Evolutionary conservation across 768 basidiomycete genomes (phyloP), one percentile per base, ranked within the genome.

Genomic region (Paxillus involutus): DNA sequence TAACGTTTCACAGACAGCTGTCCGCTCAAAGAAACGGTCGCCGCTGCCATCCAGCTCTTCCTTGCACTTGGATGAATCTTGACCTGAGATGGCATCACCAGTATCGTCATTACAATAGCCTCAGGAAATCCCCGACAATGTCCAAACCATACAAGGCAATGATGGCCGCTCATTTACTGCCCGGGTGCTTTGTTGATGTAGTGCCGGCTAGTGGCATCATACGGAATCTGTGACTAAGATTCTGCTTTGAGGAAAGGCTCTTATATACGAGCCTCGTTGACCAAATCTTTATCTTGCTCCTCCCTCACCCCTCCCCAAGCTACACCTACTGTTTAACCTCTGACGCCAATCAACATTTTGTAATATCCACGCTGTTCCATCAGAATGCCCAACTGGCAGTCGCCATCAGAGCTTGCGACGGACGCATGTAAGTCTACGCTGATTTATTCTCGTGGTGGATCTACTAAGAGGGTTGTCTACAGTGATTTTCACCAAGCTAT

Each of bases 321-420:
- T 21, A 21, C 21, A 21, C 21, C 21, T 21, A 21, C 21, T 3
- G 21, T 21, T 21, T 21, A 3, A 21, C 21, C 39, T 37, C 6
- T n/a, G 11, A 40, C 17, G 26, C 35, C 36, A 16, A 13, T 8
- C 13, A 21, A 40, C 45, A 21, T 30, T 11, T 21, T 46, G 41
- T 29, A 29, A 51, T 13, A 37, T 30, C 16, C 4, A 35, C 16
- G 21, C 3, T 21, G 19, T 43, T 49, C 41, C 14, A 12, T 30
- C 58, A 60, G 52, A 35, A 78, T 78, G 77, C 66, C 67, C 49
- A 53, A 75, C 53, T 79, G 77, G 77, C 58, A 70, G 43, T 78
- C 77, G 10, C 60, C 68, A 35, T 52, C 61, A 10, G 69, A 76
- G 60, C 58, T 78, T 44, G 69, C 65, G 19, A 65, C 57, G 17